Percentiles rank a stretch among this genome's conserved stretches.
Evolutionary conservation across 2,329 filamentous ascomycete genomes (phyloP).

Genomic region (Thermomyces lanuginosus): DNA sequence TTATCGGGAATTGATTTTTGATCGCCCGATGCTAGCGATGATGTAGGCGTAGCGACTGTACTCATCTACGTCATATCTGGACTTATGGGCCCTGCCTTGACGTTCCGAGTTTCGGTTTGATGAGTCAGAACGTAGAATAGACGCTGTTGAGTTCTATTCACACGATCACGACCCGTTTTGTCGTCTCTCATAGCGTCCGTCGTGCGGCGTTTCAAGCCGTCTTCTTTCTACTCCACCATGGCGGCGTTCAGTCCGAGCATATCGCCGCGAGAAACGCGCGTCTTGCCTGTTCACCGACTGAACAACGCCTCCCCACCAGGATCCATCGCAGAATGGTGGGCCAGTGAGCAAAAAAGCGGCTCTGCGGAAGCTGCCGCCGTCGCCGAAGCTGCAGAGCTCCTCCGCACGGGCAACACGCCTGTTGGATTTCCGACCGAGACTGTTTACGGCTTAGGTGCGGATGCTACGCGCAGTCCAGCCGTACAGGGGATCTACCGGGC

Average conservation of each 20-base stretch:
- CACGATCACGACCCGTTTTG: no score
- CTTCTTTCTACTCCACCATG: not conserved
- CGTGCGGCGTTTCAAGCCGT: no score
- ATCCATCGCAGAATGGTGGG: constrained; percentile 25
- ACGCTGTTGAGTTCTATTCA: no score
- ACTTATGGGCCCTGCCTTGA: no score
- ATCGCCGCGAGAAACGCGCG: constrained; percentile 15
- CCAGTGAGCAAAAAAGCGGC: constrained; percentile 16
- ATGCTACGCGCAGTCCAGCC: constrained; percentile 69
- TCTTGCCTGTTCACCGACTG: constrained; percentile 23
- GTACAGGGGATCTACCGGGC: constrained; percentile 85
- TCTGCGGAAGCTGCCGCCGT: constrained; percentile 38
- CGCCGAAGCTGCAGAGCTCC: constrained; percentile 46
- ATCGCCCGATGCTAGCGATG: no score
- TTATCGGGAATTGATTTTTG: no score
- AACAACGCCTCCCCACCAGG: constrained; percentile 17
- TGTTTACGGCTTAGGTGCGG: constrained; percentile 91
- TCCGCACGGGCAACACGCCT: constrained; percentile 52
- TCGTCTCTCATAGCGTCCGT: no score
- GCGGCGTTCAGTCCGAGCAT: no score
- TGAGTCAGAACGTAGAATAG: no score
- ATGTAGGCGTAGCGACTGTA: no score
- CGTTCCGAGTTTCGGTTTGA: no score
- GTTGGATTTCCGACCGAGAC: constrained; percentile 97
- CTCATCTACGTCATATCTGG: no score